A percentile compares a stretch with the other conserved stretches of the same genome.
These are phyloP conservation scores for Amanita rimosa DNA, from an alignment of 768 basidiomycete species.

Conservation along the genomic window DNA sequence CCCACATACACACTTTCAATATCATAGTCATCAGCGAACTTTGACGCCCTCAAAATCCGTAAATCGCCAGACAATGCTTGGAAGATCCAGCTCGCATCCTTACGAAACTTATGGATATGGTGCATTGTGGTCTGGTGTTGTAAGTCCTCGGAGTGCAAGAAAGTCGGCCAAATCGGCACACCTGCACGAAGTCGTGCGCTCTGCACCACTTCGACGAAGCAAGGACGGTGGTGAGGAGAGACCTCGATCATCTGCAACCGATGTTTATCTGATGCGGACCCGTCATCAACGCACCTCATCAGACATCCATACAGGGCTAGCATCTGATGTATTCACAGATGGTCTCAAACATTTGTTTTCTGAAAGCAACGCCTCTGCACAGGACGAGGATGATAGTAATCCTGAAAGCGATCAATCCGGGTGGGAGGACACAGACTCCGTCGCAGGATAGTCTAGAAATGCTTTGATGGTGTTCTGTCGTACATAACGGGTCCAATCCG, in stretches of 20 bases:
- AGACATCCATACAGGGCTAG: background rate
- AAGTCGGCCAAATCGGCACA: constrained; percentile 59
- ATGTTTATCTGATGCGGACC: background rate
- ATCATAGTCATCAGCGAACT: constrained; percentile 1
- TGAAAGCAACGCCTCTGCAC: background rate
- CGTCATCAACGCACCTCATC: background rate
- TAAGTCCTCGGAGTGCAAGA: constrained; percentile 31
- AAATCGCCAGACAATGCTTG: background rate
- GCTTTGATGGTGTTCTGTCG: too few species aligned
- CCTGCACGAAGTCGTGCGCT: constrained; percentile 42
- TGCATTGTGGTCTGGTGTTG: constrained; percentile 13
- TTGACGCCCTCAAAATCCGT: constrained; percentile 1
- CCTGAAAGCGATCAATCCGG: background rate
- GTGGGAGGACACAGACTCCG: constrained; percentile 5
- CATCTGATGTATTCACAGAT: background rate
- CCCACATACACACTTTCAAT: background rate
- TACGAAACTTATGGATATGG: background rate
- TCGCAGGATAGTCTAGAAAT: background rate
- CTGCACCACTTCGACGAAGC: background rate
- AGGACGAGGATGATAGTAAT: background rate
- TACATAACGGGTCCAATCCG: too few species aligned
- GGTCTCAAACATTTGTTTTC: background rate
- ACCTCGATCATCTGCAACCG: background rate
- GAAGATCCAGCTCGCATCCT: constrained; percentile 4
- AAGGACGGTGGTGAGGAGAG: background rate